Base-by-base conservation (phyloP, 75 land plant genomes). In the Pseudotsuga menziesii region DNA sequence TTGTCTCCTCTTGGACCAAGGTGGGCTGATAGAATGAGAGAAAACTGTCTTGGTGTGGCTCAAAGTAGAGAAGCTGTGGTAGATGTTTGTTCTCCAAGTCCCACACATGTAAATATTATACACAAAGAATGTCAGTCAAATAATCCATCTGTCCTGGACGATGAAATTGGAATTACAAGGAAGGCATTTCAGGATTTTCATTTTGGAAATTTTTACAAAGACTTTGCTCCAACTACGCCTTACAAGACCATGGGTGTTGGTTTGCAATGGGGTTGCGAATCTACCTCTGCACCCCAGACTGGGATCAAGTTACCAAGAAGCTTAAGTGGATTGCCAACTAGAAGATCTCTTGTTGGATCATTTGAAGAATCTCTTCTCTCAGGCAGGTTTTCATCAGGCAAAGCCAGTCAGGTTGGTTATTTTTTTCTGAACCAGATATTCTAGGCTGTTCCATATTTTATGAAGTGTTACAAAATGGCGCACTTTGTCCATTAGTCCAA, bases 361-460 rank as follows among this genome's bases (percentile, higher is more conserved):
- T 97, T 97, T 89, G 99, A 97, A 84, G 99, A 97, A 78, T 97
- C 96, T 44, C 85, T 97, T 20, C 84, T 97, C 58, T 94, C 99
- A 63, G 99, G 99, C 75, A 89, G 94, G 1, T 88, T 94, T 58
- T 80, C 85, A 67, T 90, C 93, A 69, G 91, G 95, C 12, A 97
- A 87, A 61, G 58, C 76, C 26, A 83, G 80, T 59, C 90, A 95
- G 98, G 98, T 96, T 61, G 17, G 80, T 54, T 78, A 41, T 80
- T 27, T 59, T 16, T 26, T 11, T 57, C 29, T 15, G 54, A 35
- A 17, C 22, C 13, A 29, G 63, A 67, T 16, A 16, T 48, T 56
- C 14, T 69, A 44, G 72, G 72, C 17, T 78, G 78, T 55, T 75
- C 52, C 22, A 26, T 48, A 55, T 77, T 57, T 66, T 17, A 66